These are phyloP conservation scores for Calamus simplicifolius DNA, from an alignment of 176 grass and related monocot genomes.

Conservation along the genomic window DNA sequence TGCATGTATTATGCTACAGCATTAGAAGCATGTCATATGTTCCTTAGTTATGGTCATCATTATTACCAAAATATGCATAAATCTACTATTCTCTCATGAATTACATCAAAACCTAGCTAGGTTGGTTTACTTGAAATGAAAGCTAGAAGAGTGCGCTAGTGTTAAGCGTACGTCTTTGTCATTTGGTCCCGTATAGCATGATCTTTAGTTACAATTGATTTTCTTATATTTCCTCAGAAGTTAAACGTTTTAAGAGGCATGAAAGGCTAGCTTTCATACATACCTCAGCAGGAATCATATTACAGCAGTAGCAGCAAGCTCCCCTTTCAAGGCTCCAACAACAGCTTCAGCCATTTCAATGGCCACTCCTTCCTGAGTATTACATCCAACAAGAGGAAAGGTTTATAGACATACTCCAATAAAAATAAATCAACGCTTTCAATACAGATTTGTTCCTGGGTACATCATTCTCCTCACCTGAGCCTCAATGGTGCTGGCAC, in stretches of 20 bases:
- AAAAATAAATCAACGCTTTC: neutral
- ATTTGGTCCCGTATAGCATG: too few species aligned
- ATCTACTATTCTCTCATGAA: too few species aligned
- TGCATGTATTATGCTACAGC: too few species aligned
- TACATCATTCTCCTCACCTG: neutral
- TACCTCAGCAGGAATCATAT: constrained; percentile 12
- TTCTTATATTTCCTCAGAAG: neutral
- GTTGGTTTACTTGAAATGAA: too few species aligned
- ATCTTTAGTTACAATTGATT: neutral
- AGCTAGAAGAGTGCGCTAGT: too few species aligned
- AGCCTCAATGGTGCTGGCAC: constrained; percentile 15
- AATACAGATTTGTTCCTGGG: neutral
- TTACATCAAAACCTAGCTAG: too few species aligned
- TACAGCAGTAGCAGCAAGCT: constrained; percentile 6
- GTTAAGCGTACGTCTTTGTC: too few species aligned
- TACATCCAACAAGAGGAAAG: neutral
- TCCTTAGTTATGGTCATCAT: too few species aligned
- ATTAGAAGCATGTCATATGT: too few species aligned
- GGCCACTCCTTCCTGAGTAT: constrained; percentile 10
- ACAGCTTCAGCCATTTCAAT: constrained; percentile 14
- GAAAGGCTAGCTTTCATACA: too few species aligned
- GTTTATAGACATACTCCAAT: neutral
- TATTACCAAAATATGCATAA: too few species aligned
- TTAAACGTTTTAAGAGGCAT: too few species aligned
- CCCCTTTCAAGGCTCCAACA: constrained; percentile 4